Evolutionary conservation across 129 eudicot genomes (phyloP), one percentile per base, ranked within the genome.

Genomic region (Flaveria bidentis): DNA sequence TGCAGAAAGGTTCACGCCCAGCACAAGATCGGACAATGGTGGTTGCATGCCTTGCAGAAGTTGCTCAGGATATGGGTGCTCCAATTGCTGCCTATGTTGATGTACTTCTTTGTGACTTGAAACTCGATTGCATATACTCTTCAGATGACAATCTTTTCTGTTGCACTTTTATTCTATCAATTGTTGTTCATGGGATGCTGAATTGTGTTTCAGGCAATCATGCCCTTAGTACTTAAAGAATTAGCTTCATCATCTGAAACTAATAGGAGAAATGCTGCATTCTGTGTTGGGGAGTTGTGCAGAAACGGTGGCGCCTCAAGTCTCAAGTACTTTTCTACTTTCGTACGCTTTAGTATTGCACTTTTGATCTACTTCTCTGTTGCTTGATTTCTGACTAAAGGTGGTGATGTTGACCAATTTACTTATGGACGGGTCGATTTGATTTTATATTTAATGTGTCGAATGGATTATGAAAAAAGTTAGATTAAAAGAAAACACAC

Each of bases 21-120:
- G 84, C 99, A 73, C 96, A 89, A 80, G 99, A 94, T 77, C 95
- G 99, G 84, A 94, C 99, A 9, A 94, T 94, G 99, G 99, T 94
- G 45, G 92, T 94, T 77, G 99, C 99, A 77, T 87, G 90, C 78
- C 96, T 94, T 50, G 99, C 99, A 44, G 99, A 94, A 89, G 97
- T 94, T 84, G 99, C 99, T 46, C 97, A 91, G 72, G 85, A 94
- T 70, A 94, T 94, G 99, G 99, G 99, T 81, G 88, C 93, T 84
- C 97, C 99, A 63, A 86, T 94, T 71, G 86, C 90, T 57, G 89
- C 81, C 60, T 94, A 91, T 82, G 83, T 91, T 49, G 97, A 94
- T 86, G 99, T 94, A 94, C 74, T 47, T 25, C 58, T 68, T 61
- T 39, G 28, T 42, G 16, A 65, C 53, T 66, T 5, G 39, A 64